phyloP scores from a whole-genome alignment of 1,139 yeast genomes.

The Pichia sp. region DNA sequence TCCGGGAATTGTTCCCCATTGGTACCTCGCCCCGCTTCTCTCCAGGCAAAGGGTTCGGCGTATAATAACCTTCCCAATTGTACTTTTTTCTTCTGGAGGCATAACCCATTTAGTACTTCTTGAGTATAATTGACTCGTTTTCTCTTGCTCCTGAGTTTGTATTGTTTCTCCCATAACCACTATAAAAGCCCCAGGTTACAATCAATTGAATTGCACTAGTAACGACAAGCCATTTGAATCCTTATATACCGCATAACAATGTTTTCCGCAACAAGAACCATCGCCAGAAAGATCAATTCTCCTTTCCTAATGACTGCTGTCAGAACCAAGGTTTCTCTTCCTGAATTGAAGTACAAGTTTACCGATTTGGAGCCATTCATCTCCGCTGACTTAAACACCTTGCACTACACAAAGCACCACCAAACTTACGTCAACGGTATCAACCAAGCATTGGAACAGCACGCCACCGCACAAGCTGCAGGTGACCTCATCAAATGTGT shows the following conservation, averaged over 20 bases:
- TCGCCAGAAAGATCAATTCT: conserved; percentile 13
- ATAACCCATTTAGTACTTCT: neutral
- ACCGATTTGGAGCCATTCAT: conserved; percentile 88
- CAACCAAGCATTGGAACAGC: conserved; percentile 77
- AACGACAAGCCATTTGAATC: neutral
- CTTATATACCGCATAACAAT: conserved; percentile 4
- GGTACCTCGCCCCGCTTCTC: neutral
- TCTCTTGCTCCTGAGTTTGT: neutral
- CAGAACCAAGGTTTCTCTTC: conserved; percentile 71
- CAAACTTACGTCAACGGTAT: conserved; percentile 90
- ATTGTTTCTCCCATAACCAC: neutral
- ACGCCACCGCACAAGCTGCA: conserved; percentile 62
- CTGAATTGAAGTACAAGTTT: conserved; percentile 83
- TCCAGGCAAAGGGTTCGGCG: neutral
- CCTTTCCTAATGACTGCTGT: conserved; percentile 24
- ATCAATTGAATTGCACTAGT: neutral
- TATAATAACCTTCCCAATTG: conserved; percentile 3
- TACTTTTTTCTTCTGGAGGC: neutral
- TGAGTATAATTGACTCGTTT: neutral
- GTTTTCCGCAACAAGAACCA: conserved; percentile 26
- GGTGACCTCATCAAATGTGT: conserved; percentile 66
- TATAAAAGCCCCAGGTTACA: neutral
- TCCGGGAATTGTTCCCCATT: neutral
- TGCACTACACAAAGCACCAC: conserved; percentile 91
- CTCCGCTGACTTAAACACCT: conserved; percentile 83